These are phyloP conservation scores for Eustoma russellianum DNA, from an alignment of 257 asterid genomes.

Conservation along the genomic window DNA sequence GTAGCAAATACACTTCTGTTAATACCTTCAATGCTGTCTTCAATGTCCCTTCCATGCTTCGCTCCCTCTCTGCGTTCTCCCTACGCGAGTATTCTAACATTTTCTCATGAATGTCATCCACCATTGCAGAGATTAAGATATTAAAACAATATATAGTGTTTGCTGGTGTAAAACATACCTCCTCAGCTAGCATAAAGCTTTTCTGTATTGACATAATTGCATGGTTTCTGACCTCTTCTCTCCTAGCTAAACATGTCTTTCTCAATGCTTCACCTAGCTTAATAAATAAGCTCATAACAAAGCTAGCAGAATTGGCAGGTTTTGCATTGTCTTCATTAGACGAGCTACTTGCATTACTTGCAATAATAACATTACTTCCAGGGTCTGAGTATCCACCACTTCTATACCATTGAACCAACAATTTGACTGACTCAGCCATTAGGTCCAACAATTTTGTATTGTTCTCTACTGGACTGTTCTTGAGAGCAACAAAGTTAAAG, in stretches of 20 bases:
- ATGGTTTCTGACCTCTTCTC: conserved; percentile 88
- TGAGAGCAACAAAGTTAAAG: conserved; percentile 71
- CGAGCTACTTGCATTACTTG: conserved; percentile 30
- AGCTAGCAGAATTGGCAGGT: conserved; percentile 29
- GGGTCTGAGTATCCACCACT: conserved; percentile 60
- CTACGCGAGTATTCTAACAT: conserved; percentile 82
- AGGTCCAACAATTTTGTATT: conserved; percentile 65
- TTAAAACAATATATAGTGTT: conserved; percentile 66
- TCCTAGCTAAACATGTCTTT: conserved; percentile 78
- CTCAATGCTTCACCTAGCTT: conserved; percentile 73
- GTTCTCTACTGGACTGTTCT: conserved; percentile 66
- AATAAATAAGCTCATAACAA: conserved; percentile 46
- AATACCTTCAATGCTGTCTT: conserved; percentile 74
- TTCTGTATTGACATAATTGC: conserved; percentile 60
- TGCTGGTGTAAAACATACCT: conserved; percentile 53
- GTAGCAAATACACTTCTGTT: conserved; percentile 51
- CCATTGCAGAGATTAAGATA: conserved; percentile 71
- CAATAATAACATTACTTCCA: conserved; percentile 31
- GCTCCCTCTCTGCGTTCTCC: conserved; percentile 70
- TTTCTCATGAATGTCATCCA: conserved; percentile 79
- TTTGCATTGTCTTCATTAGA: conserved; percentile 51
- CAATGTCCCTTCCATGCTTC: conserved; percentile 83
- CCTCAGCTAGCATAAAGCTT: conserved; percentile 67
- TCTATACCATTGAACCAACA: conserved; percentile 69
- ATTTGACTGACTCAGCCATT: conserved; percentile 53